phyloP scores from a whole-genome alignment of 1,284 basidiomycete genomes.

The Fistulinella cinereoalba region DNA sequence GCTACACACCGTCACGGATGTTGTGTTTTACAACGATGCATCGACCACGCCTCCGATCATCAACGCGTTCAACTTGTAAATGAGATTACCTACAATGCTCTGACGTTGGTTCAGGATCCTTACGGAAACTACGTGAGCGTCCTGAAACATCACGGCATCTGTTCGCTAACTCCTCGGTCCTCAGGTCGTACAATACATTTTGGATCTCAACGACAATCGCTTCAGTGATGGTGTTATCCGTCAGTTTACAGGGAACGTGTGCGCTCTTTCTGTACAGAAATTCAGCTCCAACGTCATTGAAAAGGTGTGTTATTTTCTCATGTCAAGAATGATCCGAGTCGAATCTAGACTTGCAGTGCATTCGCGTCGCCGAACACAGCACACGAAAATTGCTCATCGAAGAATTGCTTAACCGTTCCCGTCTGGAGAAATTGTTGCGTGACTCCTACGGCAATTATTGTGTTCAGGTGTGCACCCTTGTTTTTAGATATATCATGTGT shows the following conservation, averaged over 20 bases:
- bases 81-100: constrained; percentile 98
- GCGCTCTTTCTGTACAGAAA: constrained; percentile 97
- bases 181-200: constrained; percentile 93
- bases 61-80: constrained; percentile 97
- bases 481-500: constrained; percentile 3
- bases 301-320: constrained; percentile 53
- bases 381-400: constrained; percentile 95
- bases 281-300: constrained; percentile 96
- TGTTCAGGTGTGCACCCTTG: constrained; percentile 59
- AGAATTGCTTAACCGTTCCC: constrained; percentile 91
- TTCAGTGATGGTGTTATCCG: constrained; percentile 98
- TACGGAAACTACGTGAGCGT: constrained; percentile 89
- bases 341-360: constrained; percentile 58
- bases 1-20: constrained; percentile 99
- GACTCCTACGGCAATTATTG: constrained; percentile 97
- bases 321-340: neutral
- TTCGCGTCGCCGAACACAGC: constrained; percentile 94
- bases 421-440: constrained; percentile 92
- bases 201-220: constrained; percentile 96
- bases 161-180: constrained; percentile 1
- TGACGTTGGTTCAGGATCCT: constrained; percentile 98
- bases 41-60: constrained; percentile 95
- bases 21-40: constrained; percentile 97
- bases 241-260: constrained; percentile 97
- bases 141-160: neutral